Conservation (phyloP, 2,329 filamentous ascomycete genomes). For the Aurifilum marmelostoma region DNA sequence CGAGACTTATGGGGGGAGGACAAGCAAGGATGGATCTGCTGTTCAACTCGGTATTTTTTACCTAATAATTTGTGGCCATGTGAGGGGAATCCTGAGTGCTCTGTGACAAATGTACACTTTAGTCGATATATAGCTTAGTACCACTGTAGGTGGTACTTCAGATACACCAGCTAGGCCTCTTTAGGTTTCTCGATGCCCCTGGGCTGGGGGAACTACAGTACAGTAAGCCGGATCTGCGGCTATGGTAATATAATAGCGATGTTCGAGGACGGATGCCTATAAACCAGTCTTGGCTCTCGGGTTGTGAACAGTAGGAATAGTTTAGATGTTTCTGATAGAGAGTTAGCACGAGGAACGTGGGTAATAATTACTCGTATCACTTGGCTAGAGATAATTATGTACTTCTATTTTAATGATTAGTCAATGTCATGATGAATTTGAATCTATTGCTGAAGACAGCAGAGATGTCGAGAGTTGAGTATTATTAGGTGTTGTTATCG, state of each 20-base stretch:
- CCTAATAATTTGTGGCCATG: slow-evolving; percentile 3
- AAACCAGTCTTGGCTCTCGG: too few species aligned
- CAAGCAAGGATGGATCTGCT: neutral
- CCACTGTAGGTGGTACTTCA: too few species aligned
- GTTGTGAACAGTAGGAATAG: too few species aligned
- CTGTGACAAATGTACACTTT: neutral
- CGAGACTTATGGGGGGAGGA: neutral
- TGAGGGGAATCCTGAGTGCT: neutral
- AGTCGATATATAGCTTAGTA: too few species aligned
- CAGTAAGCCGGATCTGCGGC: neutral
- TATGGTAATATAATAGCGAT: too few species aligned
- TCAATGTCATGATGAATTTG: too few species aligned
- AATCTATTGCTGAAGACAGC: neutral
- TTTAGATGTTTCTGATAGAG: too few species aligned
- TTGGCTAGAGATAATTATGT: too few species aligned
- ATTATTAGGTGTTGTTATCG: neutral
- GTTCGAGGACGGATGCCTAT: too few species aligned
- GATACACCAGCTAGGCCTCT: neutral
- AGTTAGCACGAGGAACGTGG: too few species aligned
- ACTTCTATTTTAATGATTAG: too few species aligned
- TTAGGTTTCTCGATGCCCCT: neutral
- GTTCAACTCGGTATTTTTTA: neutral
- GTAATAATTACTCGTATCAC: too few species aligned
- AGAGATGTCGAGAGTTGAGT: neutral
- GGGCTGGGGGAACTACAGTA: neutral